phyloP scores from a whole-genome alignment of 1,139 yeast species.

The Candida albicans region DNA sequence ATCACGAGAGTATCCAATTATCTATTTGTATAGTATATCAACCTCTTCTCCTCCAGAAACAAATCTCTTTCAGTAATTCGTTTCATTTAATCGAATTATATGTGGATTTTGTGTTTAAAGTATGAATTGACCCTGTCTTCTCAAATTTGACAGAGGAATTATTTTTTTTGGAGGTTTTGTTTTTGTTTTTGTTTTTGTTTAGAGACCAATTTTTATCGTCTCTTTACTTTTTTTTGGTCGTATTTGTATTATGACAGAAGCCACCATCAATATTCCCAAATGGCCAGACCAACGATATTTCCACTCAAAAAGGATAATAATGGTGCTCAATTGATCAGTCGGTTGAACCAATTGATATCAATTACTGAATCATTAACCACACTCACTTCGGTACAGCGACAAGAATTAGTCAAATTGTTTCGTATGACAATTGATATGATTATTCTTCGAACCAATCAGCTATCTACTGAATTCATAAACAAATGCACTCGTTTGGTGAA shows the following conservation, averaged over 20 bases:
- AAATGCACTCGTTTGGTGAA: constrained; percentile 1
- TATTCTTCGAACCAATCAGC: background rate
- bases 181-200: background rate
- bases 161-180: no score
- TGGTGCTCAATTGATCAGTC: background rate
- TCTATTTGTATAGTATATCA: no score
- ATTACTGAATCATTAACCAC: background rate
- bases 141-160: no score
- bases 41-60: no score
- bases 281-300: background rate
- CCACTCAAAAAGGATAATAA: background rate
- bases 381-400: constrained; percentile 1
- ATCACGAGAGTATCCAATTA: no score
- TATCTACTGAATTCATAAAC: background rate
- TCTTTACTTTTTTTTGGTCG: background rate
- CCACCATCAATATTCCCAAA: background rate
- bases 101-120: no score
- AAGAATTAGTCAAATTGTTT: constrained; percentile 7
- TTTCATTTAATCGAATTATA: no score
- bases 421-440: constrained; percentile 6
- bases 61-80: no score
- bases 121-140: no score
- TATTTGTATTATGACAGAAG: background rate
- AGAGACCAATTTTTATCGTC: background rate
- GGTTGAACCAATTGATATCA: background rate